Conservation (phyloP, 75 land plant species). For the Sequoiadendron giganteum region DNA sequence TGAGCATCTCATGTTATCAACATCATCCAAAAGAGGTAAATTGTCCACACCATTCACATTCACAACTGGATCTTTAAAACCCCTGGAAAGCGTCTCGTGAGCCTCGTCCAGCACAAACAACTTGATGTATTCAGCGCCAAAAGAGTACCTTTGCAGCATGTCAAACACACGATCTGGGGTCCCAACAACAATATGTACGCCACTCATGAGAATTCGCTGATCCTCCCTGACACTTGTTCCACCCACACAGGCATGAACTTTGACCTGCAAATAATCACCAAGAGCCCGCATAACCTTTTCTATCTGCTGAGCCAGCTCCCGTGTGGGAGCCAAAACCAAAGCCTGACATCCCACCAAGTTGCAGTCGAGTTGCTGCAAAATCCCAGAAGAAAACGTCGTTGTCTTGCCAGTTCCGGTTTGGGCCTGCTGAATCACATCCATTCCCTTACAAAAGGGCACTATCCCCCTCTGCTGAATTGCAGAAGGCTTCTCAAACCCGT, state of each 20-base stretch:
- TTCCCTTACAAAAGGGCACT: slow-evolving; percentile 74
- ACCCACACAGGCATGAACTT: slow-evolving; percentile 82
- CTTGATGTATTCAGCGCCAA: too few species aligned
- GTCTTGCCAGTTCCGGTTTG: slow-evolving; percentile 88
- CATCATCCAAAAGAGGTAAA: not conserved
- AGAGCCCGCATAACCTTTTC: slow-evolving; percentile 88
- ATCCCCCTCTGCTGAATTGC: slow-evolving; percentile 88
- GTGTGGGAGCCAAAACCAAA: slow-evolving; percentile 70
- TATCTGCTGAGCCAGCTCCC: slow-evolving; percentile 82
- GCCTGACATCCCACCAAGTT: slow-evolving; percentile 66
- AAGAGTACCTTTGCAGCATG: too few species aligned
- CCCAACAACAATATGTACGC: slow-evolving; percentile 48
- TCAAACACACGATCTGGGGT: not conserved
- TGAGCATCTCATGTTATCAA: not conserved
- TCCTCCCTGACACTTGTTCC: slow-evolving; percentile 76
- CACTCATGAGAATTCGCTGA: slow-evolving; percentile 63
- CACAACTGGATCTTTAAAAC: not conserved
- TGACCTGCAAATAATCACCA: slow-evolving; percentile 77
- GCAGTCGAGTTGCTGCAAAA: slow-evolving; percentile 72
- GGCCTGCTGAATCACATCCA: slow-evolving; percentile 79
- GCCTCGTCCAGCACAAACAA: too few species aligned
- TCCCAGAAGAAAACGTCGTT: slow-evolving; percentile 87
- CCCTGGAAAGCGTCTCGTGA: too few species aligned
- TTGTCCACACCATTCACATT: not conserved
- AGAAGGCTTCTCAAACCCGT: slow-evolving; percentile 89